Evolutionary conservation across 2,329 filamentous ascomycete species (phyloP).

Genomic region (Penicillium sp.): DNA sequence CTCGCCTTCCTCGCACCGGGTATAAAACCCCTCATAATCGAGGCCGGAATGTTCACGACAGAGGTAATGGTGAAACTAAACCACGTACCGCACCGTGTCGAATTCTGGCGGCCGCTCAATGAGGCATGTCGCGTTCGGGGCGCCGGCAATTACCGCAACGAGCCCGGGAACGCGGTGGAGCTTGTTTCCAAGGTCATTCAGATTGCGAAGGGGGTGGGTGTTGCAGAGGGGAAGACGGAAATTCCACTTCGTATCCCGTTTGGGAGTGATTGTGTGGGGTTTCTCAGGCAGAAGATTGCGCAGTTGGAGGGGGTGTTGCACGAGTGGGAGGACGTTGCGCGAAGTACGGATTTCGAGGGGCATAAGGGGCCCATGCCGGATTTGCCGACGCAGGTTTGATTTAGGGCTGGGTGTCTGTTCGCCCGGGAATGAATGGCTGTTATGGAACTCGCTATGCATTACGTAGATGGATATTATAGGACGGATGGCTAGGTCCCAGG

Average conservation of each 20-base stretch:
- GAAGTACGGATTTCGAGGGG: not conserved
- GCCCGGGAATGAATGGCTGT: no score
- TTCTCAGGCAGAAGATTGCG: not conserved
- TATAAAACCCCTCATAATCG: constrained; percentile 8
- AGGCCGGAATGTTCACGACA: constrained; percentile 2
- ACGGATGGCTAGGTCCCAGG: no score
- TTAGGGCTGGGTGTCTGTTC: no score
- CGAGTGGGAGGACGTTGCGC: not conserved
- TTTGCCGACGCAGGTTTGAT: not conserved
- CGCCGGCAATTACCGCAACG: not conserved
- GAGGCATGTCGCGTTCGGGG: not conserved
- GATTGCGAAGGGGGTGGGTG: not conserved
- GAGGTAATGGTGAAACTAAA: not conserved
- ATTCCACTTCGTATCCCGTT: not conserved
- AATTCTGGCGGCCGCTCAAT: not conserved
- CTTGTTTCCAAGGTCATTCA: not conserved
- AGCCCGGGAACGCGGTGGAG: not conserved
- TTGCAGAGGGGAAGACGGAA: not conserved
- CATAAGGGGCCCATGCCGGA: not conserved
- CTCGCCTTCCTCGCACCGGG: constrained; percentile 9
- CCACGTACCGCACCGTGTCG: not conserved
- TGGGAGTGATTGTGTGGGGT: not conserved
- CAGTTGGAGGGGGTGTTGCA: not conserved
- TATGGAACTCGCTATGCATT: no score
- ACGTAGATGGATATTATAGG: no score